phyloP scores from a whole-genome alignment of 1,284 basidiomycete genomes.

The Sutorius eximius region DNA sequence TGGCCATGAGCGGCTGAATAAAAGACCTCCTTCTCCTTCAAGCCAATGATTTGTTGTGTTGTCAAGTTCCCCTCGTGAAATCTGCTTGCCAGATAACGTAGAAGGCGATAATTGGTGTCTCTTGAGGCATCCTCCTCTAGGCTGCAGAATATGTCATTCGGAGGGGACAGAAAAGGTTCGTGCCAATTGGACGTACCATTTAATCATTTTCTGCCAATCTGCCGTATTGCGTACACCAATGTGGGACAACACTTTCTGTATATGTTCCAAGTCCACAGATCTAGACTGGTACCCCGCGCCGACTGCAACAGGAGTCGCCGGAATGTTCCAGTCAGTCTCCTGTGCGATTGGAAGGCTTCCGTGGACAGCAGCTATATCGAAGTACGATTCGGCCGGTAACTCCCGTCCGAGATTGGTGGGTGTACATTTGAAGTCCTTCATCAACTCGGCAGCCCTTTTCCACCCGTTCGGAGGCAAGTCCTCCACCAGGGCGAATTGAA shows the following conservation, averaged over 20 bases:
- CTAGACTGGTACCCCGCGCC: not conserved
- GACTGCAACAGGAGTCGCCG: not conserved
- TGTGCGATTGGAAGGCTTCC: slow-evolving; percentile 16
- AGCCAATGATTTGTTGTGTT: not conserved
- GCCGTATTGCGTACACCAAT: slow-evolving; percentile 6
- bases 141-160: slow-evolving; percentile 7
- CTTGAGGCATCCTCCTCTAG: slow-evolving; percentile 14
- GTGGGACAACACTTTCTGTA: slow-evolving; percentile 4
- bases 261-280: not conserved
- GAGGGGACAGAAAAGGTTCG: not conserved
- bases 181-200: slow-evolving; percentile 3
- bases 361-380: slow-evolving; percentile 23
- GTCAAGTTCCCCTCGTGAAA: not conserved
- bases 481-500: too few species aligned
- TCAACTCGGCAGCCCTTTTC: too few species aligned
- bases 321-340: not conserved
- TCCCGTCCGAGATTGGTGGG: slow-evolving; percentile 53
- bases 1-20: slow-evolving; percentile 10
- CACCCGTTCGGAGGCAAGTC: too few species aligned
- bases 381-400: slow-evolving; percentile 24
- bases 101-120: slow-evolving; percentile 15
- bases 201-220: slow-evolving; percentile 12
- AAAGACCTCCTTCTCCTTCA: slow-evolving; percentile 12
- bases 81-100: not conserved
- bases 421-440: slow-evolving; percentile 80